A percentile compares a stretch with the other conserved stretches of the same genome.
These are phyloP conservation scores for apple (Malus domestica) DNA, from an alignment of 306 rosid species.

Conservation along the genomic window ASM211411v1 NC_041791.1:9400001-9400500, in stretches of 20 bases:
- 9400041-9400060: constrained; percentile 71
- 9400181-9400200: not conserved
- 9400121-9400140: not conserved
- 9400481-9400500: constrained; percentile 27
- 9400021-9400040: constrained; percentile 45
- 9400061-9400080: constrained; percentile 28
- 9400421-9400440: constrained; percentile 61
- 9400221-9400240: not conserved
- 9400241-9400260: not conserved
- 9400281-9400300: not conserved
- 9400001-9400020: constrained; percentile 75
- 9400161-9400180: not conserved
- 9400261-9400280: not conserved
- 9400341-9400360: constrained; percentile 46
- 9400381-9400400: constrained; percentile 53
- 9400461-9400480: constrained; percentile 71
- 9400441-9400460: constrained; percentile 73
- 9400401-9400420: constrained; percentile 76
- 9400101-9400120: not conserved
- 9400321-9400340: constrained; percentile 52
- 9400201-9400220: not conserved
- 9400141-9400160: not conserved
- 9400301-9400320: not conserved
- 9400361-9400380: constrained; percentile 43
- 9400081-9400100: constrained; percentile 34